A percentile compares a stretch with the other conserved stretches of the same genome.
These are phyloP conservation scores for Acacia confusa DNA, from an alignment of 306 rosid genomes.

Conservation along the genomic window DNA sequence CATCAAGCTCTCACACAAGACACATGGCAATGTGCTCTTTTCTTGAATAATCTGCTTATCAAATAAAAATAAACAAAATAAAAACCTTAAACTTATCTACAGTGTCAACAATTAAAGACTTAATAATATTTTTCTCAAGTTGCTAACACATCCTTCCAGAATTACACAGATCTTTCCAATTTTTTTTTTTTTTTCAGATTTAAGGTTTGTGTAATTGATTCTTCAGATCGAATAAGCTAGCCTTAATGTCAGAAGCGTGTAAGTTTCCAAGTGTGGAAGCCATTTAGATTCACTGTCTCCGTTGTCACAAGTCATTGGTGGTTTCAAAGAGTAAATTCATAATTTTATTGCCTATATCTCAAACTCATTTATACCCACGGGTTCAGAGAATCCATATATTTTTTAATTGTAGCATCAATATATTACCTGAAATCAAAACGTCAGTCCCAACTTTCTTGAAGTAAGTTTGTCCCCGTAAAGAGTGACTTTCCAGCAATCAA, in stretches of 20 bases:
- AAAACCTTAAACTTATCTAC: not conserved
- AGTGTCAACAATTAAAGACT: not conserved
- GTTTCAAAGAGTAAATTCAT: not conserved
- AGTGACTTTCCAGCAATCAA: slow-evolving; percentile 82
- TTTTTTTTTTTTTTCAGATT: not conserved
- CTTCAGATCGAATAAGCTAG: not conserved
- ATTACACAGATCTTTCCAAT: not conserved
- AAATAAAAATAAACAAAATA: too few species aligned
- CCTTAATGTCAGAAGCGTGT: not conserved
- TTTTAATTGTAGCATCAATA: not conserved
- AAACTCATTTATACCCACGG: not conserved
- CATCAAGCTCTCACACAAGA: not conserved
- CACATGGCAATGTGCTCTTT: not conserved
- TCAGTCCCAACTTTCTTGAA: slow-evolving; percentile 55
- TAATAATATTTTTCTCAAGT: not conserved
- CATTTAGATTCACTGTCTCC: not conserved
- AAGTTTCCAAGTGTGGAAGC: not conserved
- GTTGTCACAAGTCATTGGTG: not conserved
- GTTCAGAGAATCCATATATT: not conserved
- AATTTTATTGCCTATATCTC: not conserved
- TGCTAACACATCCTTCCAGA: not conserved
- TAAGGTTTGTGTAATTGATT: not conserved
- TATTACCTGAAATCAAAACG: slow-evolving; percentile 10
- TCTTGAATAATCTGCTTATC: not conserved
- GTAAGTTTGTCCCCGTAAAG: slow-evolving; percentile 76